A percentile compares a stretch with the other conserved stretches of the same genome.
These are phyloP conservation scores for Vitis hybrid DNA, from an alignment of 177 flowering plant species.

Conservation along the genomic window DNA sequence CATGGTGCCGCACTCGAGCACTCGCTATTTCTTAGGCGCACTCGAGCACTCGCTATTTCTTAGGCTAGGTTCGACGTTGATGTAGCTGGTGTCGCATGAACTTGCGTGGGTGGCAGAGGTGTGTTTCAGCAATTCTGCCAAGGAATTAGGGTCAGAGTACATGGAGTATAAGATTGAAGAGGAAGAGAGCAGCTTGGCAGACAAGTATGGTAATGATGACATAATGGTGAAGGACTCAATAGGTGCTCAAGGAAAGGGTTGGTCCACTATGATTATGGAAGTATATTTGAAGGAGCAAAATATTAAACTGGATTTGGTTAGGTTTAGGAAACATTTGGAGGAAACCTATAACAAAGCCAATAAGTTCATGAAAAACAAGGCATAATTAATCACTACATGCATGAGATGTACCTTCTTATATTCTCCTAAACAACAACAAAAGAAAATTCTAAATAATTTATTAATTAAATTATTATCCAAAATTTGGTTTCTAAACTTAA, in stretches of 20 bases:
- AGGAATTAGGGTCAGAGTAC: slow-evolving; percentile 43
- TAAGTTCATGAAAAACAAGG: slow-evolving; percentile 32
- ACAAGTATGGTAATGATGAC: slow-evolving; percentile 38
- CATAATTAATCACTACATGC: neutral
- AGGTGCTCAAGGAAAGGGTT: slow-evolving; percentile 15
- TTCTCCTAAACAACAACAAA: neutral
- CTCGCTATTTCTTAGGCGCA: too few relatives aligned
- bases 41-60: too few relatives aligned
- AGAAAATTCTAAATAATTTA: neutral
- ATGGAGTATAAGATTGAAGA: slow-evolving; percentile 40
- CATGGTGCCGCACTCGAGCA: slow-evolving; percentile 71
- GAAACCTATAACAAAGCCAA: slow-evolving; percentile 37
- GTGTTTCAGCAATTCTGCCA: slow-evolving; percentile 41
- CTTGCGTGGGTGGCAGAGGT: slow-evolving; percentile 37
- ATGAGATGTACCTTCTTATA: too few relatives aligned
- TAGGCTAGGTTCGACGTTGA: slow-evolving; percentile 40
- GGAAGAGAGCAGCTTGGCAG: slow-evolving; percentile 51
- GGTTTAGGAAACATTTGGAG: slow-evolving; percentile 36
- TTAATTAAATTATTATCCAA: too few relatives aligned
- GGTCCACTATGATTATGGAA: slow-evolving; percentile 22
- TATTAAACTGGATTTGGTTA: slow-evolving; percentile 42
- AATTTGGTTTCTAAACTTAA: too few relatives aligned
- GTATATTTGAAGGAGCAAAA: slow-evolving; percentile 47
- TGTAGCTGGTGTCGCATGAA: slow-evolving; percentile 60
- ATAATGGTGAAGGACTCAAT: slow-evolving; percentile 35